Evolutionary conservation across 2,329 filamentous ascomycete species (phyloP), one percentile per base, ranked within the genome.

Genomic region (Trichoderma endophyticum): DNA sequence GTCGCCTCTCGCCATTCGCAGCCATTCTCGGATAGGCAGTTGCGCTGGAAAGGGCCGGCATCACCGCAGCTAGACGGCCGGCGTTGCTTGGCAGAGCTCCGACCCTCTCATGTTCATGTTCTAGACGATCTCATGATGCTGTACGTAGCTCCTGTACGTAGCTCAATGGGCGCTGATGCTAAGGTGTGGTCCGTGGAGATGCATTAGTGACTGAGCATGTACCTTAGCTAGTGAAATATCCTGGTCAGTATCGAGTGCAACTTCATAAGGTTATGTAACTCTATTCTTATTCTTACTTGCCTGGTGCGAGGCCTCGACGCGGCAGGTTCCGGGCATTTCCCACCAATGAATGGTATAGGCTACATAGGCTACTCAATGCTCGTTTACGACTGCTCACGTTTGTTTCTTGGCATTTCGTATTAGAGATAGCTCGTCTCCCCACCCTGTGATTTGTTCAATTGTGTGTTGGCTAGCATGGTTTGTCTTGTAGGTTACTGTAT

Each of bases 11-110:
- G 26, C 18, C 62, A 60, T 30, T 28, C 24, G 54, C 56, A 61
- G n/a, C 30, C 67, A 62, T 28, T 43, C 67, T 59, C 21, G 43
- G 57, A 70, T 39, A 70, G 67, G 67, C 61, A 70, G 67, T 12
- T 70, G 67, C 9, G 57, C 65, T 60, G 26, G 43, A 60, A 69
- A 43, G 51, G 64, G 26, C 64, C 54, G 64, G 34, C 26, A 43
- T 14, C 64, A 43, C 54, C 54, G 64, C 64, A 15, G 6, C 64
- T 39, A 67, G 34, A 69, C n/a, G 32, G 26, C 30, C 28, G 54
- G 65, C 39, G 51, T 59, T 43, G 51, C 64, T 24, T 67, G 64
- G 26, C 64, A 59, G 34, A 30, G 11, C 18, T 34, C 30, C 24
- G 48, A n/a, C 21, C 64, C 64, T 28, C n/a, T 39, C 18, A 21